phyloP scores from a whole-genome alignment of 345 rosid species.

The thale cress (Arabidopsis thaliana) region DNA sequence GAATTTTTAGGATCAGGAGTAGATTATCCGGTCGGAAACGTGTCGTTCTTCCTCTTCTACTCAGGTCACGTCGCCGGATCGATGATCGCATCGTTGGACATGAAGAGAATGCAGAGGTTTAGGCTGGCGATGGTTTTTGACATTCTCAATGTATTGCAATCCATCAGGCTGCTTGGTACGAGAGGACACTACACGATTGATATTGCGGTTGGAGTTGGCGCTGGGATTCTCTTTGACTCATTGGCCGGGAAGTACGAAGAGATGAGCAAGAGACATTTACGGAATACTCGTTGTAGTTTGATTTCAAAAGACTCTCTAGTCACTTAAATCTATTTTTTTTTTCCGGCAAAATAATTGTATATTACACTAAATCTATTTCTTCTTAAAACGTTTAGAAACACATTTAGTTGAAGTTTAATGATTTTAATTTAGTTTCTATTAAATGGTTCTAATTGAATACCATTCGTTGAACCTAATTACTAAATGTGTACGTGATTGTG shows the following conservation, averaged over 20 bases:
- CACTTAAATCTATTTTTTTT: neutral
- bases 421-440: conserved; percentile 18
- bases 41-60: conserved; percentile 90
- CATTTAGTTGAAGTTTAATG: conserved; percentile 10
- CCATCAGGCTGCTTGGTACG: conserved; percentile 72
- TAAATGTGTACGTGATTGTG: neutral
- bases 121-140: conserved; percentile 75
- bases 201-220: conserved; percentile 82
- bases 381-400: conserved; percentile 28
- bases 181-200: conserved; percentile 95
- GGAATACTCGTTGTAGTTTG: conserved; percentile 21
- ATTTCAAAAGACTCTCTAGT: conserved; percentile 30
- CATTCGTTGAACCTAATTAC: neutral
- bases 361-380: neutral
- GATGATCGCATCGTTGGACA: conserved; percentile 82
- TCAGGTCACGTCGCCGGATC: conserved; percentile 95
- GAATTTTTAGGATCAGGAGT: conserved; percentile 89
- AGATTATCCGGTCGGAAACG: conserved; percentile 94
- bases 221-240: conserved; percentile 76
- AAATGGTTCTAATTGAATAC: neutral
- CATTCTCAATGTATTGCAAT: conserved; percentile 70
- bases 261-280: conserved; percentile 37
- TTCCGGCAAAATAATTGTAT: neutral
- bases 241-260: conserved; percentile 82
- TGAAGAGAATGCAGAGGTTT: conserved; percentile 76